Evolutionary conservation across 2,329 filamentous ascomycete genomes (phyloP), one percentile per base, ranked within the genome.

Genomic region (Cercospora nicotianae): DNA sequence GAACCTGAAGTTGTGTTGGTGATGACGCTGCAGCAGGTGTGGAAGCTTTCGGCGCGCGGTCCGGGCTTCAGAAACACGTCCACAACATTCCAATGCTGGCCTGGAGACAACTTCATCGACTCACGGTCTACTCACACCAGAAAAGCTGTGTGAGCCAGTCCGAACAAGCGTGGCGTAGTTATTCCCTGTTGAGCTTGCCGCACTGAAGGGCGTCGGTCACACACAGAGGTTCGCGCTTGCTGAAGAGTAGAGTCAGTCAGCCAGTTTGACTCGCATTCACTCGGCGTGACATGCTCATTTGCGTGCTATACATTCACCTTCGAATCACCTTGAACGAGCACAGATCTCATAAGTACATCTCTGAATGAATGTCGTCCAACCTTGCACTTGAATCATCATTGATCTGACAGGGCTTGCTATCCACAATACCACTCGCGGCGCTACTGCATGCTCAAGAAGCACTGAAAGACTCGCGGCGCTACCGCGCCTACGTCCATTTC

Each of bases 31-130:
- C n/a, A 23, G 18, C 20, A 28, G 2, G 53, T 30, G 16, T 30
- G 53, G 48, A 63, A 55, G 60, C 26, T 64, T 65, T 58, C 42
- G 63, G 33, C 60, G 53, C 53, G 26, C 53, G 53, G 53, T 58
- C 53, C 53, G 53, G 7, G 13, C 30, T 31, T 30, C 28, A 33
- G 8, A 30, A 16, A 58, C 20, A 58, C 53, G n/a, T 18, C 53
- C 16, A 30, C 20, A 20, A 30, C 20, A 20, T 42, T 42, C 36
- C 36, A 39, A n/a, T 39, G 36, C 36, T 39, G 36, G 16, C 36
- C 36, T 39, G 36, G 13, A 39, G 13, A 39, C 36, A 39, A 39
- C 16, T 42, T 42, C 36, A 48, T 23, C 42, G 42, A 20, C 45
- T 51, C 9, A 7, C 18, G 18, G 4, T 26, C 18, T 20, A 1